These are phyloP conservation scores for Russula abietina DNA, from an alignment of 768 basidiomycete species.

Conservation along the genomic window DNA sequence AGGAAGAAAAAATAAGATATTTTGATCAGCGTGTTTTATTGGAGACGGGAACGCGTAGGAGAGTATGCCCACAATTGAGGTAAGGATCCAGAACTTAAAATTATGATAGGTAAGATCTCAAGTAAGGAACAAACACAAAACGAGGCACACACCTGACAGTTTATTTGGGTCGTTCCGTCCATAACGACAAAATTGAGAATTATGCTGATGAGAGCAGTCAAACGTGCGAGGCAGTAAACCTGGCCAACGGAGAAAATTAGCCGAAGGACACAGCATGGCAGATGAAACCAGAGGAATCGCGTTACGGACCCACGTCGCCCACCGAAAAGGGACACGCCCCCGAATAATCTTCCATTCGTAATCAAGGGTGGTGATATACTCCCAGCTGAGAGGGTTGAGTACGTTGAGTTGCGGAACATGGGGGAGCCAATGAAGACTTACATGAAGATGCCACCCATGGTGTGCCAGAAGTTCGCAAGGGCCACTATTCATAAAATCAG, in stretches of 20 bases:
- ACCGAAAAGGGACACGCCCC: neutral
- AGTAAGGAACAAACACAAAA: neutral
- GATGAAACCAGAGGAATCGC: neutral
- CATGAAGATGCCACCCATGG: neutral
- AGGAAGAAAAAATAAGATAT: neutral
- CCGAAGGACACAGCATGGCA: neutral
- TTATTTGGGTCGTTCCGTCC: neutral
- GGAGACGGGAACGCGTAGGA: neutral
- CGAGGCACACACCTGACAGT: neutral
- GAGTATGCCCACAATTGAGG: neutral
- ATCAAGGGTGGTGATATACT: neutral
- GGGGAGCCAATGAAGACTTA: neutral
- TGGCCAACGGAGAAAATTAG: neutral
- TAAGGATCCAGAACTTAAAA: neutral
- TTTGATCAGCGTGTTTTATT: neutral
- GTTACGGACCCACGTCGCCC: neutral
- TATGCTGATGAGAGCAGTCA: neutral
- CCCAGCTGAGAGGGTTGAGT: neutral
- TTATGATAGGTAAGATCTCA: neutral
- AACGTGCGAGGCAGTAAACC: neutral
- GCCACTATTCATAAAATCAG: no score
- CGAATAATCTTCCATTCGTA: neutral
- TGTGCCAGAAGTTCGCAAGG: neutral
- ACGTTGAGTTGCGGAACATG: neutral
- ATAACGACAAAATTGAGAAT: neutral